Percentiles rank a stretch among this genome's conserved stretches.
These are phyloP conservation scores for Akanthomyces uredinophilus DNA, from an alignment of 2,329 filamentous ascomycete species.

Conservation along the genomic window DNA sequence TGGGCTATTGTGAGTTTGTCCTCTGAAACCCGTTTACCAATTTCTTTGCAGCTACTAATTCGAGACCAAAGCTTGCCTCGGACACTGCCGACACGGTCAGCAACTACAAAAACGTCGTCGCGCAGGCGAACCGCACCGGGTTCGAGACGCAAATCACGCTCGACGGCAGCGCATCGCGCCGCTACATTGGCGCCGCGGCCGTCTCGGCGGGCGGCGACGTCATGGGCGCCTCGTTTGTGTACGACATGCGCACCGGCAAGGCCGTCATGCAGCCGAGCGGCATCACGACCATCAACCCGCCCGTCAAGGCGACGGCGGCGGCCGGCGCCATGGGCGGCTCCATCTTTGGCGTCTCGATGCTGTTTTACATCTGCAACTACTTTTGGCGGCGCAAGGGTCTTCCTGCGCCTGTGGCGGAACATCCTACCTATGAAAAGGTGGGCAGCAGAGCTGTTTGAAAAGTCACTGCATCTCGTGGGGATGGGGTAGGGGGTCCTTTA, in stretches of 20 bases:
- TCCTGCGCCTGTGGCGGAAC: not conserved
- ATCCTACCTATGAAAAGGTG: constrained; percentile 10
- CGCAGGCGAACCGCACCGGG: constrained; percentile 22
- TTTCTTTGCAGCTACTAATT: no score
- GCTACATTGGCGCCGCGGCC: constrained; percentile 24
- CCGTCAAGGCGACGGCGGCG: constrained; percentile 12
- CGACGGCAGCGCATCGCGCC: constrained; percentile 15
- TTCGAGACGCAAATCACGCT: constrained; percentile 25
- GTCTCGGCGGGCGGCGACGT: constrained; percentile 21
- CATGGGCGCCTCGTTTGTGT: constrained; percentile 24
- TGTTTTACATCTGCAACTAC: constrained; percentile 14
- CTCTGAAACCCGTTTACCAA: not conserved
- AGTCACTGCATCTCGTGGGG: not conserved
- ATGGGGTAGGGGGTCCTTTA: not conserved
- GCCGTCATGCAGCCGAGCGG: constrained; percentile 21
- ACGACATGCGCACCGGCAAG: constrained; percentile 24
- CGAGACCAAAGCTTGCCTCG: constrained; percentile 23
- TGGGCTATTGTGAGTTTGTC: constrained; percentile 25
- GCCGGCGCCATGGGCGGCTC: constrained; percentile 15
- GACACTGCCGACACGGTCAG: constrained; percentile 20
- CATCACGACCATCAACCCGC: constrained; percentile 18
- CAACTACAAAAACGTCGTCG: constrained; percentile 22
- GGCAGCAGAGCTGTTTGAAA: constrained; percentile 7
- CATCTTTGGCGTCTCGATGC: constrained; percentile 15
- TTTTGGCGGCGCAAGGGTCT: constrained; percentile 11